Evolutionary conservation across 2,329 filamentous ascomycete genomes (phyloP).

Genomic region (Mycocentrospora acerina): DNA sequence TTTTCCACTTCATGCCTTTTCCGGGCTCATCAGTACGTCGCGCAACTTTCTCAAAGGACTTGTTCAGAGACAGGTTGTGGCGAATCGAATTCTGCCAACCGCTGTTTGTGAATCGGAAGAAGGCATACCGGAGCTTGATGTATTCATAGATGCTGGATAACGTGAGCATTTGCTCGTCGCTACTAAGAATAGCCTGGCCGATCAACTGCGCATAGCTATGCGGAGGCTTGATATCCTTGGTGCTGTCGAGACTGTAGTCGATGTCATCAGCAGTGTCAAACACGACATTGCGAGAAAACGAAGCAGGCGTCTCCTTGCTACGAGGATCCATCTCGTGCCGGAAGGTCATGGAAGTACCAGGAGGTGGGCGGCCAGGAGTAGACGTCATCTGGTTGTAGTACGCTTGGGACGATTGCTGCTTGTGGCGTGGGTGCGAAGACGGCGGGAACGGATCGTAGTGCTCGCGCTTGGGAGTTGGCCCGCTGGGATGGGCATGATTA

Average conservation of each 20-base stretch:
- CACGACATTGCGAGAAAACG: conserved; percentile 53
- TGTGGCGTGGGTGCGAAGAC: conserved; percentile 36
- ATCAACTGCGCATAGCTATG: conserved; percentile 98
- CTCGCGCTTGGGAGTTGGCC: conserved; percentile 40
- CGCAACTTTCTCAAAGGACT: conserved; percentile 90
- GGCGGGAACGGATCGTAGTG: conserved; percentile 42
- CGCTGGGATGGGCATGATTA: conserved; percentile 35
- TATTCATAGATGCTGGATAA: conserved; percentile 90
- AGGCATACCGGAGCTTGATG: conserved; percentile 89
- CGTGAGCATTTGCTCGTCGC: conserved; percentile 83
- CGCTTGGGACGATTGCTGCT: conserved; percentile 33
- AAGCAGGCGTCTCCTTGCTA: conserved; percentile 49
- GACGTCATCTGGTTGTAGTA: conserved; percentile 39
- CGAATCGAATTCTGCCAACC: conserved; percentile 99
- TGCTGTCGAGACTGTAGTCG: conserved; percentile 78
- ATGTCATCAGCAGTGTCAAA: conserved; percentile 60
- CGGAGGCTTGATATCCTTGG: conserved; percentile 89
- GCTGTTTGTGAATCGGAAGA: conserved; percentile 80
- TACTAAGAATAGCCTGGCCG: conserved; percentile 89
- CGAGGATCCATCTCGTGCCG: conserved; percentile 37
- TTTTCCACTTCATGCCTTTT: conserved; percentile 99
- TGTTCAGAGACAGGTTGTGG: conserved; percentile 93
- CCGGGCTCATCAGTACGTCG: conserved; percentile 92
- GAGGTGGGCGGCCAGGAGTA: conserved; percentile 36
- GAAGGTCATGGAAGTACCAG: conserved; percentile 38